Conservation (phyloP, 2,329 filamentous ascomycete genomes). For the Orbilia javanica region DNA sequence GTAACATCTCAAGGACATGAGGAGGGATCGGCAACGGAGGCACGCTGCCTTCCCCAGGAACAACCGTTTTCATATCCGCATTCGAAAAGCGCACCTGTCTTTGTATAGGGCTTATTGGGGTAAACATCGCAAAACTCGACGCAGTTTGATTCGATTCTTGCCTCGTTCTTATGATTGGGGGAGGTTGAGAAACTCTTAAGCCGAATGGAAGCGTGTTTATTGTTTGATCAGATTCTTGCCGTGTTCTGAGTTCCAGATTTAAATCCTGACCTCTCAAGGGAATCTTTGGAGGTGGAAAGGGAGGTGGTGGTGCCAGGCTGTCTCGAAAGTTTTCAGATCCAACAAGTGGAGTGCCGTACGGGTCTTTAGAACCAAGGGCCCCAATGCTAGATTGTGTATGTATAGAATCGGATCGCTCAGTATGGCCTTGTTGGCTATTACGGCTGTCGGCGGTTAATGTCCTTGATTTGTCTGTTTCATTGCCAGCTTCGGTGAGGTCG, state of each 20-base stretch:
- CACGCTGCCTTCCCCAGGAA: conserved; percentile 18
- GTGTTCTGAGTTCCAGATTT: conserved; percentile 17
- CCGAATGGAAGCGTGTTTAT: background rate
- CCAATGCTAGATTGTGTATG: conserved; percentile 37
- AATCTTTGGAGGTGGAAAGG: conserved; percentile 30
- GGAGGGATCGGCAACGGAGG: conserved; percentile 43
- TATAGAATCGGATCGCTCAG: conserved; percentile 37
- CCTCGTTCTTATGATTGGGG: conserved; percentile 4
- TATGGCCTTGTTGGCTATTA: conserved; percentile 3
- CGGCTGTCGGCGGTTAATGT: conserved; percentile 18
- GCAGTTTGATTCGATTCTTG: conserved; percentile 46
- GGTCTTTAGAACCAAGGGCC: conserved; percentile 38
- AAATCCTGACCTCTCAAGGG: conserved; percentile 26
- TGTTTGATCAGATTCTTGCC: conserved; percentile 28
- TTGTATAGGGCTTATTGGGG: conserved; percentile 30
- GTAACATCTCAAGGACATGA: conserved; percentile 48
- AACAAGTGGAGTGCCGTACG: conserved; percentile 23
- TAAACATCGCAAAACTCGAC: conserved; percentile 51
- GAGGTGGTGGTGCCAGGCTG: conserved; percentile 12
- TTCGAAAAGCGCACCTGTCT: conserved; percentile 40
- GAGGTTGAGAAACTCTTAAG: conserved; percentile 1
- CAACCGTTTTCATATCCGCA: conserved; percentile 32
- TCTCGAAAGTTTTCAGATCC: background rate
- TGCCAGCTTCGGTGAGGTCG: background rate
- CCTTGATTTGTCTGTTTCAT: background rate